Evolutionary conservation across 352 stramenopile genomes (phyloP), one percentile per base, ranked within the genome.

Genomic region (Phytopythium kandeliae): DNA sequence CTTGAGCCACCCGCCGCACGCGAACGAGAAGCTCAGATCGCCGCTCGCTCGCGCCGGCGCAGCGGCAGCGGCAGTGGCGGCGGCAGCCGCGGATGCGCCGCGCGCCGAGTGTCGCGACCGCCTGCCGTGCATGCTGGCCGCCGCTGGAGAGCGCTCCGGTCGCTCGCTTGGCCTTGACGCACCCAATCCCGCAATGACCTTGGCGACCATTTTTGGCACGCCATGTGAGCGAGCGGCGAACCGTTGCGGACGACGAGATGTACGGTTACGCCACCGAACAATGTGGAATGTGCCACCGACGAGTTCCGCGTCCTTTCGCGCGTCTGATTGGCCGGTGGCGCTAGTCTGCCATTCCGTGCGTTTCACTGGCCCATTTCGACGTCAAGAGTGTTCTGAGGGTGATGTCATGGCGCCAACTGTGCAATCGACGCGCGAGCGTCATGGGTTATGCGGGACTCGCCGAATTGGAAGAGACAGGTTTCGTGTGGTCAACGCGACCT

Each of bases 1-100:
- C 60, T 94, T 95, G 57, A 96, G 80, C 77, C 78, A 96, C 0
- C 86, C 86, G 24, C 78, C 82, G 48, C 83, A 92, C 1, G 81
- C 79, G 60, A 96, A 96, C 57, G 83, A 95, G 67, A 89, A 91
- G 60, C 78, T 90, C 54, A 58, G n/a, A 25, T 60, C 59, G 42
- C 51, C 31, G 31, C 38, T 43, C 37, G 15, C 37, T 19, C n/a
- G 19, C 16, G 38, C 17, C n/a, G 15, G 36, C n/a, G n/a, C n/a
- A n/a, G n/a, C n/a, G n/a, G n/a, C n/a, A n/a, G n/a, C n/a, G n/a
- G n/a, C n/a, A n/a, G n/a, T n/a, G n/a, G n/a, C 13, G 19, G 6
- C 22, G 41, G 3, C 41, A 4, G 24, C 24, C 1, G 4, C 12
- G 11, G 41, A 33, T 1, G 41, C 22, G 22, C 22, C 22, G 41